phyloP scores from a whole-genome alignment of 192 early-diverging fungal species.

The Funneliformis mosseae region DNA sequence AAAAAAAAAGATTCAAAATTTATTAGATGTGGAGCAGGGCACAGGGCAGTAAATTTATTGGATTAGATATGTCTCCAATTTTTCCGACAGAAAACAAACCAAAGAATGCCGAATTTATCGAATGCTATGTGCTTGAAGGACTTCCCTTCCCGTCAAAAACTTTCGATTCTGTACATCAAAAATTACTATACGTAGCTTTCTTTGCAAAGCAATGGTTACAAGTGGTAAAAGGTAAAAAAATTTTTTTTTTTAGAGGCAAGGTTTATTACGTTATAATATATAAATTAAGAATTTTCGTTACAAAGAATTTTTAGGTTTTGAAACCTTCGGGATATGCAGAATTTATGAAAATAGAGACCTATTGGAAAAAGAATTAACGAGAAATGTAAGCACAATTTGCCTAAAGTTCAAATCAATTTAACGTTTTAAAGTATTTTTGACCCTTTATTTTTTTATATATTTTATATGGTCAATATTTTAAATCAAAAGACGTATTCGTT shows the following conservation, averaged over 20 bases:
- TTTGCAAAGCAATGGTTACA: background rate
- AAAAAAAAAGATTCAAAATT: background rate
- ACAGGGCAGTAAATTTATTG: constrained; percentile 16
- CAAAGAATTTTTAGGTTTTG: background rate
- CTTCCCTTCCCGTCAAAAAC: constrained; percentile 46
- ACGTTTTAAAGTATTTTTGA: background rate
- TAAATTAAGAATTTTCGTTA: background rate
- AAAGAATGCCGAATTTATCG: constrained; percentile 34
- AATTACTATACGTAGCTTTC: background rate
- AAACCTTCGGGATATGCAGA: background rate
- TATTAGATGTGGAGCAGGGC: constrained; percentile 21
- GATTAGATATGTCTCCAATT: constrained; percentile 3
- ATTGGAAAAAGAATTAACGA: background rate
- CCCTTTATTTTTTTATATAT: background rate
- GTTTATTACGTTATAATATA: no score
- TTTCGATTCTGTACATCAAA: constrained; percentile 48
- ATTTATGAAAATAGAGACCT: background rate
- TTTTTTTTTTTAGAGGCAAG: no score
- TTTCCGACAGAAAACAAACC: background rate
- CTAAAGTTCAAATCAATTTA: background rate
- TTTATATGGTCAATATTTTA: background rate
- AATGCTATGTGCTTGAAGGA: constrained; percentile 41
- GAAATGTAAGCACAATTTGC: background rate
- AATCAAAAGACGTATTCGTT: background rate
- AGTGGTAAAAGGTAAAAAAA: background rate